Evolutionary conservation across 352 stramenopile species (phyloP), one percentile per base, ranked within the genome.

Genomic region (Phytophthora pistaciae): DNA sequence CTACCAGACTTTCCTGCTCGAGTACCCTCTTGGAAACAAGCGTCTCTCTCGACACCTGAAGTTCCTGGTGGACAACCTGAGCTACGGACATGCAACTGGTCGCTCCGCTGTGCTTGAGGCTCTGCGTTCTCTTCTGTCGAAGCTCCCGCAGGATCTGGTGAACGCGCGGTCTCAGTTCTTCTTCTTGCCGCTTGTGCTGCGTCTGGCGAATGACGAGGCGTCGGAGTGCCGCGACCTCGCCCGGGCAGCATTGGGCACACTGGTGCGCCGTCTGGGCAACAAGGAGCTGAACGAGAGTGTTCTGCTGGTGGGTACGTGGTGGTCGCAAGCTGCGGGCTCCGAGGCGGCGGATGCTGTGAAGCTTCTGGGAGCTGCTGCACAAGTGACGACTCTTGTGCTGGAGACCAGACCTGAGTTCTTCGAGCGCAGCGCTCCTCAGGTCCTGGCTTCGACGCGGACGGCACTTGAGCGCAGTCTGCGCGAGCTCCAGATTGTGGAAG

Each of bases 1-100:
- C 72, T 96, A 91, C 60, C 84, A 93, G 67, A 90, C 81, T 8
- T 99, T 98, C 72, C 84, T 99, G 54, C 75, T 99, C 46, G 93
- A 99, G 59, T 99, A 99, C 77, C 97, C 97, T 11, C 90, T 99
- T 61, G 96, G 93, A 1, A 84, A 87, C 56, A 98, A 98, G 82
- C 81, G 95, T n/a, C 74, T 99, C 33, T 91, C 96, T 66, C 89
- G 95, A 64, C 95, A 99, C 66, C 72, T 99, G 54, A 96, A 97
- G 70, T 98, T 99, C 68, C 73, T 99, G 55, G 69, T 99, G 11
- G 90, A 98, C 38, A 99, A 99, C 74, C 82, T 99, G 16, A 96
- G 92, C 65, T 99, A 98, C 74, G 91, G 96, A 68, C 97, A 98
- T 77, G 91, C 98, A 68, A 98, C 96, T 58, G 97, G 97, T 9